These are phyloP conservation scores for Pythium myriotylum DNA, from an alignment of 352 stramenopile species.

Conservation along the genomic window DNA sequence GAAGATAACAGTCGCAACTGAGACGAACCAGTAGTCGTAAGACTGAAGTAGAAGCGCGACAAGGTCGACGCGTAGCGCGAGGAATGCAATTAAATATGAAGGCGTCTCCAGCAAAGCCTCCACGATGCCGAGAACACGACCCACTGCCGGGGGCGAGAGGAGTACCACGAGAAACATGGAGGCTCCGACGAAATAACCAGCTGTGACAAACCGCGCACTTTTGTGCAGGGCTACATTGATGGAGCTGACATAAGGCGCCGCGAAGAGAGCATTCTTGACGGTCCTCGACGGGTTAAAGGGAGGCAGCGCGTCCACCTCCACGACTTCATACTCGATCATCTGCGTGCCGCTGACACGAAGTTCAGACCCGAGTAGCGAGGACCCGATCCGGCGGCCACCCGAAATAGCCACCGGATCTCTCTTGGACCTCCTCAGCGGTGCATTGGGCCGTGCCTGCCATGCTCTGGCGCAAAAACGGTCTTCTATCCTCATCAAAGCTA, in stretches of 20 bases:
- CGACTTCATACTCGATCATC: neutral
- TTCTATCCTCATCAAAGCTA: no score
- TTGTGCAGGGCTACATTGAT: neutral
- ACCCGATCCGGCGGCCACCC: no score
- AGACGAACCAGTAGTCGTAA: slow-evolving; percentile 40
- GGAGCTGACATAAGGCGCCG: neutral
- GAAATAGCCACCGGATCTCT: no score
- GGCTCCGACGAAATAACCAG: neutral
- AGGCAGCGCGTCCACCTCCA: neutral
- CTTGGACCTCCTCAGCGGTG: no score
- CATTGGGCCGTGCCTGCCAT: no score
- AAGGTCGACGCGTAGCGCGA: slow-evolving; percentile 17
- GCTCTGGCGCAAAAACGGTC: no score
- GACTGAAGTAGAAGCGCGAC: slow-evolving; percentile 11
- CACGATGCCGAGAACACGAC: neutral
- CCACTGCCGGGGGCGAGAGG: neutral
- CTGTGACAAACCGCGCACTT: neutral
- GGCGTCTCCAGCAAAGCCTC: neutral
- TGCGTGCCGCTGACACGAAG: neutral
- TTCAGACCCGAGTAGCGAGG: no score
- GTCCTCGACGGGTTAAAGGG: neutral
- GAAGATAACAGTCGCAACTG: slow-evolving; percentile 17
- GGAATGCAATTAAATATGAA: neutral
- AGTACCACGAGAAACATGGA: neutral
- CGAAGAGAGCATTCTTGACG: neutral